These are phyloP conservation scores for Rubia peregrina DNA, from an alignment of 305 asterid genomes.

Conservation along the genomic window DNA sequence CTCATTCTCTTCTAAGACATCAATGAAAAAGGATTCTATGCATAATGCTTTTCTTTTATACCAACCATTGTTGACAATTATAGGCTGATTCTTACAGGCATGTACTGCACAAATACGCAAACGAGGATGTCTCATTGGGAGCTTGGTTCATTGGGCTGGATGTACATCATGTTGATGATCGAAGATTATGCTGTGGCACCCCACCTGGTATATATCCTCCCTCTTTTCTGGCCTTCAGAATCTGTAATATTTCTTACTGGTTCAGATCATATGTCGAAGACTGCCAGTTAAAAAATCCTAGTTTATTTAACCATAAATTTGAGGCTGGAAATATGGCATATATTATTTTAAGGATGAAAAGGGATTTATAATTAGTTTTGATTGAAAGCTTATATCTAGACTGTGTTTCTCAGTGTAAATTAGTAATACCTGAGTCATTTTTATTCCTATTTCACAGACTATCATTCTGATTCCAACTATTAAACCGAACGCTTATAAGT, in stretches of 20 bases:
- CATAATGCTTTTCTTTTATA: not conserved
- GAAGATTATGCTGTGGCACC: slow-evolving; percentile 91
- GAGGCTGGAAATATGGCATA: not conserved
- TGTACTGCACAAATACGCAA: slow-evolving; percentile 85
- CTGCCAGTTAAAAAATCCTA: not conserved
- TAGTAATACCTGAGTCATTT: too few relatives aligned
- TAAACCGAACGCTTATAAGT: not conserved
- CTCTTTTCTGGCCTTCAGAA: not conserved
- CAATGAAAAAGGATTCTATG: not conserved
- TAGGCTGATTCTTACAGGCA: slow-evolving; percentile 35
- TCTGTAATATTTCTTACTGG: not conserved
- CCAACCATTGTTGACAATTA: slow-evolving; percentile 7
- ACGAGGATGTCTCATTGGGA: slow-evolving; percentile 87
- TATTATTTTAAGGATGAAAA: not conserved
- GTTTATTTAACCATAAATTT: not conserved
- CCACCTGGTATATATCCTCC: slow-evolving; percentile 51
- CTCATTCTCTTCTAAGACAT: not conserved
- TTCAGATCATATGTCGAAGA: not conserved
- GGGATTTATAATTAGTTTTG: not conserved
- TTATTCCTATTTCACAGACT: not conserved
- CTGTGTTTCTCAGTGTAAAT: too few relatives aligned
- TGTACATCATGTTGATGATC: slow-evolving; percentile 69
- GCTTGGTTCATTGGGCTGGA: slow-evolving; percentile 97
- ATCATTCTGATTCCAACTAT: not conserved
- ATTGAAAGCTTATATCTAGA: not conserved